Evolutionary conservation across 1,284 basidiomycete genomes (phyloP).

Genomic region (Ceratobasidium sp.): DNA sequence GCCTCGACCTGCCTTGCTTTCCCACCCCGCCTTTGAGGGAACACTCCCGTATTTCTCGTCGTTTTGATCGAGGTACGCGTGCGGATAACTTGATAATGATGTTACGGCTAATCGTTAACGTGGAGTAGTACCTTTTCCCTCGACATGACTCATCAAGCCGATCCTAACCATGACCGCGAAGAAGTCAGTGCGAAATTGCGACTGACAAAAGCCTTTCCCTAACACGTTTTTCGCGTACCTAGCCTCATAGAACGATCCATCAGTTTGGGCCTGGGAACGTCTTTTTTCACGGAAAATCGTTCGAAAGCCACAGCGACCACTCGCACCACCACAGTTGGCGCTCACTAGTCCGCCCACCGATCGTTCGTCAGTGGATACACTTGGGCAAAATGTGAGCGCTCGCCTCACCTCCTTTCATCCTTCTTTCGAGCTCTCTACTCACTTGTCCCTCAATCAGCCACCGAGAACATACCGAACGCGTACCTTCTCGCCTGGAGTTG

Average conservation of each 20-base stretch:
- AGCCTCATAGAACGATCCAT: constrained; percentile 30
- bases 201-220: neutral
- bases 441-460: constrained; percentile 22
- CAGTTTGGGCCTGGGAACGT: constrained; percentile 35
- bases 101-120: neutral
- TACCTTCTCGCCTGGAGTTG: constrained; percentile 55
- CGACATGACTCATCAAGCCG: constrained; percentile 8
- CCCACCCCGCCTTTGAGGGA: neutral
- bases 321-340: constrained; percentile 21
- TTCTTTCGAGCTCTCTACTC: neutral
- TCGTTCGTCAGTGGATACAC: constrained; percentile 37
- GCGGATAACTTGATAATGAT: neutral
- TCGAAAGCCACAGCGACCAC: constrained; percentile 33
- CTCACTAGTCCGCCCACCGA: constrained; percentile 13
- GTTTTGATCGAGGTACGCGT: constrained; percentile 1
- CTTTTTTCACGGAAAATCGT: constrained; percentile 25
- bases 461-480: constrained; percentile 40
- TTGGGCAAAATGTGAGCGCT: constrained; percentile 37
- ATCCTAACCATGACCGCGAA: constrained; percentile 22
- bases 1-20: neutral
- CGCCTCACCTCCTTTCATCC: neutral
- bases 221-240: no score
- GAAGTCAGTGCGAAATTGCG: neutral
- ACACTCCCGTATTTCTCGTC: neutral
- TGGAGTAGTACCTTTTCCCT: neutral